A percentile compares a stretch with the other conserved stretches of the same genome.
Evolutionary conservation across 805 yeast species (phyloP).

Genomic region (Wickerhamomyces silvicola): DNA sequence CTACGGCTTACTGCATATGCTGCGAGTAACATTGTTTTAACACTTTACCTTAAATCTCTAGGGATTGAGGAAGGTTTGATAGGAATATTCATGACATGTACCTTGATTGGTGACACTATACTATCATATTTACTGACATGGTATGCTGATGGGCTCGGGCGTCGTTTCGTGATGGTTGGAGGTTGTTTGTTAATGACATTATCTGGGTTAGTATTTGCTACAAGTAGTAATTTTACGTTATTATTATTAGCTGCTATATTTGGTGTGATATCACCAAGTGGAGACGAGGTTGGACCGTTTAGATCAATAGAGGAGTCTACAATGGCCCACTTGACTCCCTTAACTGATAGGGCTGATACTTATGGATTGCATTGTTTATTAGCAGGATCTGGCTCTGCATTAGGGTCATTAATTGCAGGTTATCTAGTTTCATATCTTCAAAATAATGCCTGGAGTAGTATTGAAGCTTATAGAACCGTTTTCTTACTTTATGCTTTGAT

Average conservation of each 20-base stretch:
- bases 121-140: slow-evolving; percentile 69
- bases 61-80: slow-evolving; percentile 50
- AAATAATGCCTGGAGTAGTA: slow-evolving; percentile 25
- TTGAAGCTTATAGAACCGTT: slow-evolving; percentile 47
- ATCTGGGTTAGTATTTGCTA: slow-evolving; percentile 63
- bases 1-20: slow-evolving; percentile 72
- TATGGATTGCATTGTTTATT: slow-evolving; percentile 70
- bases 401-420: slow-evolving; percentile 67
- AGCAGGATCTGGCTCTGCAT: slow-evolving; percentile 65
- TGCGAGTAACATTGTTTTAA: slow-evolving; percentile 69
- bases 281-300: slow-evolving; percentile 89
- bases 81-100: slow-evolving; percentile 77
- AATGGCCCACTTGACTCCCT: slow-evolving; percentile 71
- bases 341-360: slow-evolving; percentile 57
- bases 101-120: slow-evolving; percentile 71
- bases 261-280: slow-evolving; percentile 86
- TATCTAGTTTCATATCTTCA: slow-evolving; percentile 42
- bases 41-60: slow-evolving; percentile 54
- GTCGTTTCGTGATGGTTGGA: slow-evolving; percentile 52
- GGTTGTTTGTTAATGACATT: slow-evolving; percentile 65
- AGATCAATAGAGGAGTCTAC: slow-evolving; percentile 80
- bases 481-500: slow-evolving; percentile 51
- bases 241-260: slow-evolving; percentile 66
- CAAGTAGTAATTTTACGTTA: slow-evolving; percentile 43
- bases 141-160: slow-evolving; percentile 68